Conservation (phyloP, 1,139 yeast species). For the Yamadazyma conglobata region DNA sequence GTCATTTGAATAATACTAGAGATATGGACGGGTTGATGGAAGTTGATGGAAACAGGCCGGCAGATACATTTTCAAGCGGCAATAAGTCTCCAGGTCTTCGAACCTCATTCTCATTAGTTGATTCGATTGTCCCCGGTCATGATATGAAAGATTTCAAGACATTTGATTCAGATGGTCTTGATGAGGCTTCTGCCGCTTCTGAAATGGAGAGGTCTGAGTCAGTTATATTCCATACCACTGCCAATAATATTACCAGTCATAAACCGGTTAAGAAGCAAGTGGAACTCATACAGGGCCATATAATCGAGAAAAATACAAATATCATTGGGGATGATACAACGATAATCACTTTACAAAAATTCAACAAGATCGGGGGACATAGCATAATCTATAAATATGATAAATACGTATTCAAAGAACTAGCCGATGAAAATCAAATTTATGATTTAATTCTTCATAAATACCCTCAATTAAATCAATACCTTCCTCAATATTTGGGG, state of each 20-base stretch:
- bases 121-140: too few species aligned
- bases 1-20: too few species aligned
- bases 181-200: too few species aligned
- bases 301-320: constrained; percentile 2
- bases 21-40: too few species aligned
- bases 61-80: too few species aligned
- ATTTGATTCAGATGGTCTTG: too few species aligned
- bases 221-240: too few species aligned
- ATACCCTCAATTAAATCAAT: constrained; percentile 72
- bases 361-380: constrained; percentile 94
- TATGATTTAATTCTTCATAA: constrained; percentile 74
- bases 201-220: too few species aligned
- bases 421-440: constrained; percentile 86
- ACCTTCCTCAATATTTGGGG: constrained; percentile 93
- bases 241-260: background rate
- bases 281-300: constrained; percentile 3
- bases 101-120: too few species aligned
- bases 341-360: constrained; percentile 47
- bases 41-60: too few species aligned
- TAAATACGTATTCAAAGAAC: constrained; percentile 93
- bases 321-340: constrained; percentile 3
- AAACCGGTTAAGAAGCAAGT: background rate
- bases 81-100: too few species aligned
- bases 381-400: constrained; percentile 93
- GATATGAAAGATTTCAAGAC: too few species aligned